phyloP scores from a whole-genome alignment of 2,329 filamentous ascomycete species.

The Fusarium chaquense region DNA sequence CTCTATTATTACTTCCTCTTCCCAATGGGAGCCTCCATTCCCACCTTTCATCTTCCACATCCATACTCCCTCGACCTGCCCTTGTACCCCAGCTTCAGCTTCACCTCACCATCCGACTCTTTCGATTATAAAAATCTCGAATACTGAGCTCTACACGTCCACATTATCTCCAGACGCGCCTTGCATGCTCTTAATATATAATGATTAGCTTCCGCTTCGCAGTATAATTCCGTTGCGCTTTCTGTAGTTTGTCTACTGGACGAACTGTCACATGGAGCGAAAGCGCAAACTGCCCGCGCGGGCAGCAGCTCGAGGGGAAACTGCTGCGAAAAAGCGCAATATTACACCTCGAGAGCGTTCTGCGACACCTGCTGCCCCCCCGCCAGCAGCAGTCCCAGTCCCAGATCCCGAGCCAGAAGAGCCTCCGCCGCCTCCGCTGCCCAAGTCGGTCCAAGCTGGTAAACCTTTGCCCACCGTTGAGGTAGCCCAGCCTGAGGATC shows the following conservation, averaged over 20 bases:
- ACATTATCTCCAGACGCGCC: conserved; percentile 40
- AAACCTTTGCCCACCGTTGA: conserved; percentile 79
- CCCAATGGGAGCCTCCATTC: conserved; percentile 34
- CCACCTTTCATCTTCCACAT: conserved; percentile 36
- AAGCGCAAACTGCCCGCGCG: conserved; percentile 75
- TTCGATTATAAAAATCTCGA: background rate
- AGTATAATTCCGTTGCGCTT: conserved; percentile 38
- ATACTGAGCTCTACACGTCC: conserved; percentile 25
- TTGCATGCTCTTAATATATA: conserved; percentile 51
- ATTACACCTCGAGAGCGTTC: conserved; percentile 67
- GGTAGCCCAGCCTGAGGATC: conserved; percentile 72
- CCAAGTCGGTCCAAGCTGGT: conserved; percentile 71
- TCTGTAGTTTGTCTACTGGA: conserved; percentile 27
- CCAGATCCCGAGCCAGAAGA: conserved; percentile 47
- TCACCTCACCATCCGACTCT: background rate
- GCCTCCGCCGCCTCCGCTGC: conserved; percentile 62
- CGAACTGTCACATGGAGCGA: conserved; percentile 65
- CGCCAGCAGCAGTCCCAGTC: conserved; percentile 47
- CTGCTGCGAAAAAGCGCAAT: conserved; percentile 70
- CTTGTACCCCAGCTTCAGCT: conserved; percentile 27
- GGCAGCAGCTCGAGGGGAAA: conserved; percentile 70
- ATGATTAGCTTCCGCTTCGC: conserved; percentile 45
- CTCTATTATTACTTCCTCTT: conserved; percentile 39
- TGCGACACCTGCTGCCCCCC: conserved; percentile 59
- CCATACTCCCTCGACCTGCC: conserved; percentile 20